Evolutionary conservation across 106 monocot species (phyloP), one percentile per base, ranked within the genome.

Genomic region (Allium sativum): DNA sequence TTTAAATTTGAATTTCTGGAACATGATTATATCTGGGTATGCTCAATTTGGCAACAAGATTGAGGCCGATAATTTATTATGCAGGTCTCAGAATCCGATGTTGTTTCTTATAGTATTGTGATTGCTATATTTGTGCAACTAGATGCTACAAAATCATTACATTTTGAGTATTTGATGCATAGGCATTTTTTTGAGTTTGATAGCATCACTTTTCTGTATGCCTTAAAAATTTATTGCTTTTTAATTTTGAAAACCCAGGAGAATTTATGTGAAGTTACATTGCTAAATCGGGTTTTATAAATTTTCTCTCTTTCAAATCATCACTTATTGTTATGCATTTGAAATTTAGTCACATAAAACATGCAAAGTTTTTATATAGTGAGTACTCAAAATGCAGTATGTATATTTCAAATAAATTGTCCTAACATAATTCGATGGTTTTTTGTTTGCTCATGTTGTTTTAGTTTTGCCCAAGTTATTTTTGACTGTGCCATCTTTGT

Each of bases 251-350:
- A 43, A 51, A 51, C 18, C 48, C 65, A 53, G 93, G 93, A 18
- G 61, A 44, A 18, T 64, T 70, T 48, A 60, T 93, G 48, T 88
- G 88, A 70, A 21, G 54, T 47, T 74, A 74, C 65, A 56, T 82
- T 40, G 48, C 85, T 18, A 88, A 74, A 69, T 78, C 16, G 65
- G 87, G 92, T 45, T 80, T 15, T 15, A 67, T 56, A 15, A 52
- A 40, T 8, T 63, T 61, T 22, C 48, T 44, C 21, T 67, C 48
- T 64, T 65, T 56, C 20, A 65, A 70, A 1, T 66, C 82, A 31
- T 71, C 93, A 31, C 82, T 93, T 20, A 73, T 93, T 48, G 68
- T 74, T 65, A 88, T 93, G 93, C 88, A 93, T 52, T 70, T 79
- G 13, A 82, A 69, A 12, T 80, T 72, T 62, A 67, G 61, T 9